These are phyloP conservation scores for Apiosordaria backusii DNA, from an alignment of 495 filamentous ascomycete species.

Conservation along the genomic window DNA sequence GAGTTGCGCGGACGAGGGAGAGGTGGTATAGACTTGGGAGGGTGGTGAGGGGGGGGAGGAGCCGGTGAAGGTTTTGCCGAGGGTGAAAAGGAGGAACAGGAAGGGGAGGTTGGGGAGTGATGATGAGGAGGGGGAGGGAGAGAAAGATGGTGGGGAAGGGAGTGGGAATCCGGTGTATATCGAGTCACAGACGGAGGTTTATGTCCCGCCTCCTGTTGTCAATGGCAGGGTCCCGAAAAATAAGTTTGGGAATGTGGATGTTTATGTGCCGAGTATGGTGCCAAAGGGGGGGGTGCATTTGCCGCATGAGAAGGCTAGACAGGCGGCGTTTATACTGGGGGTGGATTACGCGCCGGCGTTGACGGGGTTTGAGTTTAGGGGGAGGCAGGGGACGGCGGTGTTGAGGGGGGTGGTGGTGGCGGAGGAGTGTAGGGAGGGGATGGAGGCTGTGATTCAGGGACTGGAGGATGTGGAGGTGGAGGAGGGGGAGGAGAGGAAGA, in stretches of 20 bases:
- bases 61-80: conserved; percentile 66
- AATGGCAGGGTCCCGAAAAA: conserved; percentile 79
- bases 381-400: conserved; percentile 76
- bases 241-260: conserved; percentile 79
- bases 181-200: conserved; percentile 69
- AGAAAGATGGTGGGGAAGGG: conserved; percentile 38
- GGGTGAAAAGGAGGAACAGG: conserved; percentile 27
- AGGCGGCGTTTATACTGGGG: conserved; percentile 71
- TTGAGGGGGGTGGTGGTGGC: conserved; percentile 74
- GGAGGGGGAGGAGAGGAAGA: conserved; percentile 54
- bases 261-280: conserved; percentile 92
- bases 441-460: conserved; percentile 62
- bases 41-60: conserved; percentile 69
- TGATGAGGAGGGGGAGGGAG: conserved; percentile 26
- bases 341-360: conserved; percentile 88
- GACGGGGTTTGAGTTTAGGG: conserved; percentile 82
- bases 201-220: conserved; percentile 70
- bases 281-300: conserved; percentile 73
- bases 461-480: conserved; percentile 59
- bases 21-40: conserved; percentile 86
- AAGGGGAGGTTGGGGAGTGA: conserved; percentile 41
- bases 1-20: conserved; percentile 67
- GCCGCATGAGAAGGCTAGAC: conserved; percentile 57
- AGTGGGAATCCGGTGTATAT: conserved; percentile 61
- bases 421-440: conserved; percentile 62